Base-by-base conservation (phyloP, 164 flowering plant genomes). In the Piper longum region DNA sequence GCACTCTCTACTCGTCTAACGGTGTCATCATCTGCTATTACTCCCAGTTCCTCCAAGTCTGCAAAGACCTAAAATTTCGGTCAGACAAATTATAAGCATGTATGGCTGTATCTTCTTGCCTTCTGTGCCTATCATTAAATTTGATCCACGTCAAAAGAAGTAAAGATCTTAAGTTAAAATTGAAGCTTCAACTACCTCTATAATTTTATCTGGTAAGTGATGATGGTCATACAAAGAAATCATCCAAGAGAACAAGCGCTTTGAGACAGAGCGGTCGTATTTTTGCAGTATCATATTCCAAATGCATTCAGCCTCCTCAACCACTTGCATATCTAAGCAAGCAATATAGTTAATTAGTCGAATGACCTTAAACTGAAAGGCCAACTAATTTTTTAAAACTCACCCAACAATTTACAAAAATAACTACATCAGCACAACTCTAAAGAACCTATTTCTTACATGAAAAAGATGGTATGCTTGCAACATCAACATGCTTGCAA, bases 1-100 rank as follows among this genome's bases (percentile, higher is more conserved):
- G 96, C 93, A 68, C 69, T 65, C 19, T 82, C 86, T 51, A 91
- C 74, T 73, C 82, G 81, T 78, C 74, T 74, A 6, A 82, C 75
- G 0, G 96, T 87, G 69, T 88, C 93, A 74, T 87, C 85, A 68
- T 91, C 99, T 43, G 97, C 96, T 70, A 78, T 91, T 56, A 95
- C 85, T 51, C 87, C 85, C 75, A 91, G 67, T 74, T 93, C 99
- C 69, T 95, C 99, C 97, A 95, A 85, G 83, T 91, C 97, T 40
- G 93, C 95, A 78, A 95, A 93, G 40, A 88, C 91, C 99, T 93
- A 71, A 61, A 39, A 18, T 44, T 70, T 26, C 52, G 14, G 43
- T 42, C 16, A 60, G 16, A 5, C 40, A 60, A 26, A 26, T 26
- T 26, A 26, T 26, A 26, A 26, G 36, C 36, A 26, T 26, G 36